phyloP scores from a whole-genome alignment of 2,329 filamentous ascomycete species.

The Pseudonectria buxi region DNA sequence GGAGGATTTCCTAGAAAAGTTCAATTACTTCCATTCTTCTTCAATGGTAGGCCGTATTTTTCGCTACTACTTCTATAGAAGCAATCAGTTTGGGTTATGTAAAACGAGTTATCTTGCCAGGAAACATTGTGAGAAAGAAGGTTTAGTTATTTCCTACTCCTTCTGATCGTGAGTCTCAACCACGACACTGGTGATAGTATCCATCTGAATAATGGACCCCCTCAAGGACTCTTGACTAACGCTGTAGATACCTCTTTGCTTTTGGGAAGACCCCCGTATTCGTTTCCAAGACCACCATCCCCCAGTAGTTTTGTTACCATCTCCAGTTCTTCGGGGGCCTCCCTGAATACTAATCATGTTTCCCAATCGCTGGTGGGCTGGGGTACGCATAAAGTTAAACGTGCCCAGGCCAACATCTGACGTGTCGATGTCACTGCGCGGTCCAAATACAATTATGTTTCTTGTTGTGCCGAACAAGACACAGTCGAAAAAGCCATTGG shows the following conservation, averaged over 20 bases:
- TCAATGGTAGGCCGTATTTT: too few relatives aligned
- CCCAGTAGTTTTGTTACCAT: conserved; percentile 9
- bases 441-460: conserved; percentile 44
- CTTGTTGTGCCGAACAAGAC: conserved; percentile 46
- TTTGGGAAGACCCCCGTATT: conserved; percentile 2
- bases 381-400: conserved; percentile 43
- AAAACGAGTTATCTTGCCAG: too few relatives aligned
- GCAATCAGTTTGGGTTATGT: too few relatives aligned
- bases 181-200: conserved; percentile 36
- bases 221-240: conserved; percentile 28
- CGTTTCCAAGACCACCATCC: conserved; percentile 25
- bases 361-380: conserved; percentile 30
- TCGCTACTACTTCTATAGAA: too few relatives aligned
- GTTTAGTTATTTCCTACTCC: too few relatives aligned
- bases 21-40: too few relatives aligned
- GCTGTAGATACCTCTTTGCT: conserved; percentile 12
- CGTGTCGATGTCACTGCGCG: conserved; percentile 27
- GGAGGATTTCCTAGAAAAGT: too few relatives aligned
- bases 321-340: conserved; percentile 11
- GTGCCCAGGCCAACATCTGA: conserved; percentile 44
- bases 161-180: conserved; percentile 30
- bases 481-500: conserved; percentile 50
- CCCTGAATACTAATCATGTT: conserved; percentile 36
- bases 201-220: conserved; percentile 36
- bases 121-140: too few relatives aligned